Conservation (phyloP, 2,329 filamentous ascomycete species). For the Cucurbitaria berberidis region DNA sequence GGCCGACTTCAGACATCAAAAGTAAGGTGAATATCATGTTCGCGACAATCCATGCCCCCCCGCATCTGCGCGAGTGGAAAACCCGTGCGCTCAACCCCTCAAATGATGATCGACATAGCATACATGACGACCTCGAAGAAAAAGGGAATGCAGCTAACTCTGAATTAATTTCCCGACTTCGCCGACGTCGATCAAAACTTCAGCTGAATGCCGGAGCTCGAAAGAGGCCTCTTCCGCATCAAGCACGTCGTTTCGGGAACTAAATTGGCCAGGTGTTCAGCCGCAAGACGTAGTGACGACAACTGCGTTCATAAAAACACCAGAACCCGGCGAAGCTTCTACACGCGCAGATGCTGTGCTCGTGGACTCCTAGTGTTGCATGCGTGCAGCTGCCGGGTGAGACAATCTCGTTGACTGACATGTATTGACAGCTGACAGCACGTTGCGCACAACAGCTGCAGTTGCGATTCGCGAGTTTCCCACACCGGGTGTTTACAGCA, state of each 20-base stretch:
- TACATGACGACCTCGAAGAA: background rate
- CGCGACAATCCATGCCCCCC: background rate
- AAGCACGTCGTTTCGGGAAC: conserved; percentile 8
- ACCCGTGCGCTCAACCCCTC: background rate
- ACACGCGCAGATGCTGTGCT: background rate
- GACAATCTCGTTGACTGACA: conserved; percentile 5
- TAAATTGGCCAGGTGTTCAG: conserved; percentile 7
- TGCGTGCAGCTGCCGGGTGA: background rate
- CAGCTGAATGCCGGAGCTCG: background rate
- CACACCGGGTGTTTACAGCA: background rate
- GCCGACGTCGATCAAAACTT: background rate
- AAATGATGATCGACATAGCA: background rate
- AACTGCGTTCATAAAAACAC: background rate
- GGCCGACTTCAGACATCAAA: background rate
- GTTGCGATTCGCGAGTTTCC: background rate
- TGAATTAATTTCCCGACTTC: background rate
- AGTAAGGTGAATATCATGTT: background rate
- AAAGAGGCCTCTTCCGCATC: conserved; percentile 6
- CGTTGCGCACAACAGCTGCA: background rate
- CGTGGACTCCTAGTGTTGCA: background rate
- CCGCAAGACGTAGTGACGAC: conserved; percentile 1
- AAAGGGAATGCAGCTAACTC: background rate
- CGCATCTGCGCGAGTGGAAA: background rate
- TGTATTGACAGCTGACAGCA: conserved; percentile 3
- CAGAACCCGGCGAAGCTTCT: background rate